These are phyloP conservation scores for Tricholoma terreum DNA, from an alignment of 768 basidiomycete genomes.

Conservation along the genomic window DNA sequence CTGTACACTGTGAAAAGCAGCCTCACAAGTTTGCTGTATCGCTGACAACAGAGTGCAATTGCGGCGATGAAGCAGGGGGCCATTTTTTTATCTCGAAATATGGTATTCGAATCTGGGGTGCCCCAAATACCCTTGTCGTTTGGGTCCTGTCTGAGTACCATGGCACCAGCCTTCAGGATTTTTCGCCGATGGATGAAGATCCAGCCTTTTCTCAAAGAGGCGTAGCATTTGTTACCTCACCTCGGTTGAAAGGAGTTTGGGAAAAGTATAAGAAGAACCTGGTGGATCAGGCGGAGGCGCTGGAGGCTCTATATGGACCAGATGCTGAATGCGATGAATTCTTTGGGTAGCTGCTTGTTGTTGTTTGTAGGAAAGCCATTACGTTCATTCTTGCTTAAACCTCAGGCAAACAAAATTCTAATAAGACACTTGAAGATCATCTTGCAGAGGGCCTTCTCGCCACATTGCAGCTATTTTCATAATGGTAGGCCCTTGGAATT, in stretches of 20 bases:
- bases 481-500: no score
- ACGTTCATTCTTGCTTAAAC: no score
- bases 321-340: no score
- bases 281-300: no score
- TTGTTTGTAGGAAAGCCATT: no score
- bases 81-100: constrained; percentile 14
- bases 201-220: constrained; percentile 8
- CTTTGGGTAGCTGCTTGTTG: no score
- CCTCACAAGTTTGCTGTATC: constrained; percentile 12
- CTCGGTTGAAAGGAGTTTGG: constrained; percentile 6
- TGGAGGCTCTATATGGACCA: no score
- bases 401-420: no score
- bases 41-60: constrained; percentile 5
- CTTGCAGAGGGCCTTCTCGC: no score
- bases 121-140: constrained; percentile 10
- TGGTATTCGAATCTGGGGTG: constrained; percentile 6
- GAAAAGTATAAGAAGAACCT: background rate
- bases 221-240: constrained; percentile 6
- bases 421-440: no score
- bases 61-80: background rate
- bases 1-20: constrained; percentile 14
- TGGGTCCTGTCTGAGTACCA: constrained; percentile 13
- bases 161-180: constrained; percentile 15
- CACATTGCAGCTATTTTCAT: no score
- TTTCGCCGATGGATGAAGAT: constrained; percentile 2